Evolutionary conservation across 2,329 filamentous ascomycete species (phyloP).

Genomic region (Rhynchosporium graminicola): DNA sequence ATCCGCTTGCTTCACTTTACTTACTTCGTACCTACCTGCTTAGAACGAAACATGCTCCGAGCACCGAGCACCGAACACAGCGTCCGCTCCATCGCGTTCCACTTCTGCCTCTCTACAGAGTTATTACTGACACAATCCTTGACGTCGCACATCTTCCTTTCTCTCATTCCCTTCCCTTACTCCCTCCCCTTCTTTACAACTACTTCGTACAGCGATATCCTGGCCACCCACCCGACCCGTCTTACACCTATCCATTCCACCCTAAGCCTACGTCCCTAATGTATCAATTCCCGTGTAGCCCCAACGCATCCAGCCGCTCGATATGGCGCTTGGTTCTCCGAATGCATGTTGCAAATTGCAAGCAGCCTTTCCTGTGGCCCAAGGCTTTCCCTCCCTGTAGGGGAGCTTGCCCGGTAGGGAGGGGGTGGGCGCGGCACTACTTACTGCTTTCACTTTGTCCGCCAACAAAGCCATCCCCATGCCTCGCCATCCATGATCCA

Average conservation of each 20-base stretch:
- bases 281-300: too few relatives aligned
- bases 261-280: constrained; percentile 1
- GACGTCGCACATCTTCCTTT: constrained; percentile 29
- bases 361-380: constrained; percentile 27
- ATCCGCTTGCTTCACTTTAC: neutral
- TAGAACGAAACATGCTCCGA: constrained; percentile 19
- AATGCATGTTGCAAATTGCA: constrained; percentile 19
- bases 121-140: constrained; percentile 26
- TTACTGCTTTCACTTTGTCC: constrained; percentile 38
- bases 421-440: constrained; percentile 17
- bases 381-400: constrained; percentile 29
- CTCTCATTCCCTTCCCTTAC: constrained; percentile 12
- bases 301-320: constrained; percentile 35
- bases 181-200: neutral
- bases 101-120: neutral
- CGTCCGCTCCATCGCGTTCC: constrained; percentile 7
- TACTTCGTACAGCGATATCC: neutral
- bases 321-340: constrained; percentile 17
- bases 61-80: constrained; percentile 4
- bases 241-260: constrained; percentile 18
- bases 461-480: constrained; percentile 30
- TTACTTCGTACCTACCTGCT: neutral
- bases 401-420: constrained; percentile 25
- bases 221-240: neutral
- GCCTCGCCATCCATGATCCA: constrained; percentile 20